Percentiles rank a stretch among this genome's conserved stretches.
phyloP scores from a whole-genome alignment of 2,329 filamentous ascomycete species.

The Fusarium avenaceum region DNA sequence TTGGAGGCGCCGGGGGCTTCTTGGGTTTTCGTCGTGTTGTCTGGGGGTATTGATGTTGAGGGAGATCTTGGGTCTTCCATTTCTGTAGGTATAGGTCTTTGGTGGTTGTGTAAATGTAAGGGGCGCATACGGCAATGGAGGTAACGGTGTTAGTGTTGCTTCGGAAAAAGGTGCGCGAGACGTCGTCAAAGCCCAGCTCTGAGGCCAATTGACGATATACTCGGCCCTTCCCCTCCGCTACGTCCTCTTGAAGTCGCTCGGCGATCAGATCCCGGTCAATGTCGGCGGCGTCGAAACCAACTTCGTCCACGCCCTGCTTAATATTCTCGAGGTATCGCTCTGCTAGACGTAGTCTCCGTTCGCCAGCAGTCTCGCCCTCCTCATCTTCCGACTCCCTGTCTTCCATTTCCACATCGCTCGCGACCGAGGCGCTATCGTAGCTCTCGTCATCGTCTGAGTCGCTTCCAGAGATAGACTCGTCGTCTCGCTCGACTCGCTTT shows the following conservation, averaged over 20 bases:
- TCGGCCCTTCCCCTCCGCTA: conserved; percentile 90
- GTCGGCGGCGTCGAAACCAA: conserved; percentile 91
- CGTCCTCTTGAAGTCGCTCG: conserved; percentile 89
- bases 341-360: conserved; percentile 86
- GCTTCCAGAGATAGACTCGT: conserved; percentile 87
- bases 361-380: conserved; percentile 88
- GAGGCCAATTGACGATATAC: conserved; percentile 85
- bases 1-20: conserved; percentile 69
- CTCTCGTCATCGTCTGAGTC: conserved; percentile 76
- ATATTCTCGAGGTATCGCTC: conserved; percentile 95
- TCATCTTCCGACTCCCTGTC: conserved; percentile 74
- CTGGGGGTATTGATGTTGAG: conserved; percentile 71
- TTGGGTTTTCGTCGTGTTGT: conserved; percentile 70
- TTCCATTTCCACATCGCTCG: conserved; percentile 63
- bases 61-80: conserved; percentile 83
- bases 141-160: conserved; percentile 84
- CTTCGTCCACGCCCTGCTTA: conserved; percentile 82
- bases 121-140: conserved; percentile 81
- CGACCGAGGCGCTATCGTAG: conserved; percentile 56
- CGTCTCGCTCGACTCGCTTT: conserved; percentile 66
- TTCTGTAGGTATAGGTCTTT: conserved; percentile 89
- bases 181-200: conserved; percentile 76
- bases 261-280: conserved; percentile 94
- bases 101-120: conserved; percentile 88
- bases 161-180: conserved; percentile 79